Percentiles rank a stretch among this genome's conserved stretches.
phyloP scores from a whole-genome alignment of 352 stramenopile genomes.

The Thraustotheca clavata region DNA sequence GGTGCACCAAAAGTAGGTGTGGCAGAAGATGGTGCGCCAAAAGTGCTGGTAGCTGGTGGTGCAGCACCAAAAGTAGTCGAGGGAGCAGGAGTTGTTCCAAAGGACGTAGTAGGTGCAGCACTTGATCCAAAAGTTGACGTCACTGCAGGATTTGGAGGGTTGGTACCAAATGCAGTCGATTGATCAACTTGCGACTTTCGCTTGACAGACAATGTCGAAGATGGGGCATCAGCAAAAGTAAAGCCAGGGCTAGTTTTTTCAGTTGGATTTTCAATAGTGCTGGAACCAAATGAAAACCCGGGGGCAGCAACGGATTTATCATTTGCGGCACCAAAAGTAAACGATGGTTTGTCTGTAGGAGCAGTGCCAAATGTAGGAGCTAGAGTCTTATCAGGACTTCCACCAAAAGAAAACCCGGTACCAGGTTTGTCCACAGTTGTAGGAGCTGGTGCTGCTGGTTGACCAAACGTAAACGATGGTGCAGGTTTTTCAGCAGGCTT shows the following conservation, averaged over 20 bases:
- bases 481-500: constrained; percentile 25
- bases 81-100: constrained; percentile 7
- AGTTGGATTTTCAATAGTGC: background rate
- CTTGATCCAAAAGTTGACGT: background rate
- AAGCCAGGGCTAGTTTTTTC: background rate
- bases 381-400: background rate
- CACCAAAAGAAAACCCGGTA: background rate
- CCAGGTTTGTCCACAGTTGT: background rate
- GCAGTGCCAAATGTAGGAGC: constrained; percentile 27
- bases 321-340: constrained; percentile 23
- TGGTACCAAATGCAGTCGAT: background rate
- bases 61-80: constrained; percentile 14
- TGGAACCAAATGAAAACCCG: background rate
- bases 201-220: constrained; percentile 21
- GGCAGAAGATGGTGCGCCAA: constrained; percentile 23
- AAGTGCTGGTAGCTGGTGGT: constrained; percentile 17
- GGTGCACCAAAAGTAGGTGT: constrained; percentile 23
- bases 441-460: background rate
- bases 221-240: no score
- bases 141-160: background rate
- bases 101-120: background rate
- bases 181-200: no score
- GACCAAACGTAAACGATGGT: constrained; percentile 24
- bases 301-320: constrained; percentile 13
- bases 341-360: constrained; percentile 21